A percentile compares a stretch with the other conserved stretches of the same genome.
Evolutionary conservation across 129 eudicot genomes (phyloP).

Genomic region (Kitagawia praeruptora): DNA sequence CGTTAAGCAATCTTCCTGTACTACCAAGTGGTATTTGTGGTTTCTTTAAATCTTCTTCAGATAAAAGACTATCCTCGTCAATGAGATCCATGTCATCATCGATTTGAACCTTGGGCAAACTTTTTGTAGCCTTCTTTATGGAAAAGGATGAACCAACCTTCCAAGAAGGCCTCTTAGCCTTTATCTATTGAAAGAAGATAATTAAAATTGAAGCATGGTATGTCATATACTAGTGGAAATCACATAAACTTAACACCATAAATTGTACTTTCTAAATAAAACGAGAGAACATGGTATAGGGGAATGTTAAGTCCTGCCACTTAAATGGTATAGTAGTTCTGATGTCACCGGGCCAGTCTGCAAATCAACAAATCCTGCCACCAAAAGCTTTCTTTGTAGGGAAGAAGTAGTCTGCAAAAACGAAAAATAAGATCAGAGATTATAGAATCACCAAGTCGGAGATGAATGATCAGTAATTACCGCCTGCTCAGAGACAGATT

Average conservation of each 20-base stretch:
- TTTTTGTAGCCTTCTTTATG: slow-evolving; percentile 34
- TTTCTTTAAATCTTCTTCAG: slow-evolving; percentile 88
- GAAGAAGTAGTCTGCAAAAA: slow-evolving; percentile 45
- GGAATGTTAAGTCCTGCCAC: background rate
- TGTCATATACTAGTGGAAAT: too few species aligned
- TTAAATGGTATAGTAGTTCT: slow-evolving; percentile 6
- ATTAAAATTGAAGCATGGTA: background rate
- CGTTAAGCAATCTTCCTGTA: background rate
- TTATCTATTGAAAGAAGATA: slow-evolving; percentile 30
- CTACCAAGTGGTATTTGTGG: slow-evolving; percentile 75
- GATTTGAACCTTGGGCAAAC: slow-evolving; percentile 59
- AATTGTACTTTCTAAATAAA: background rate
- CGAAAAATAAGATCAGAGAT: slow-evolving; percentile 1
- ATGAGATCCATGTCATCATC: slow-evolving; percentile 78
- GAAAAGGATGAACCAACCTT: slow-evolving; percentile 11
- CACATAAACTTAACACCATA: background rate
- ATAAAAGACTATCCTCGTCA: slow-evolving; percentile 90
- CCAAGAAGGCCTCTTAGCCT: slow-evolving; percentile 57
- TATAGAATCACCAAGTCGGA: background rate
- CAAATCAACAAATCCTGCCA: slow-evolving; percentile 61
- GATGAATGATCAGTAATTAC: slow-evolving; percentile 1
- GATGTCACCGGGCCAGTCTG: slow-evolving; percentile 24
- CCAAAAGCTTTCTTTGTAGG: slow-evolving; percentile 50
- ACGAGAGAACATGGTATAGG: too few species aligned
- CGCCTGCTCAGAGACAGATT: slow-evolving; percentile 24